Percentiles rank a stretch among this genome's conserved stretches.
phyloP scores from a whole-genome alignment of 2,329 filamentous ascomycete species.

The Fusarium solani-melongenae region DNA sequence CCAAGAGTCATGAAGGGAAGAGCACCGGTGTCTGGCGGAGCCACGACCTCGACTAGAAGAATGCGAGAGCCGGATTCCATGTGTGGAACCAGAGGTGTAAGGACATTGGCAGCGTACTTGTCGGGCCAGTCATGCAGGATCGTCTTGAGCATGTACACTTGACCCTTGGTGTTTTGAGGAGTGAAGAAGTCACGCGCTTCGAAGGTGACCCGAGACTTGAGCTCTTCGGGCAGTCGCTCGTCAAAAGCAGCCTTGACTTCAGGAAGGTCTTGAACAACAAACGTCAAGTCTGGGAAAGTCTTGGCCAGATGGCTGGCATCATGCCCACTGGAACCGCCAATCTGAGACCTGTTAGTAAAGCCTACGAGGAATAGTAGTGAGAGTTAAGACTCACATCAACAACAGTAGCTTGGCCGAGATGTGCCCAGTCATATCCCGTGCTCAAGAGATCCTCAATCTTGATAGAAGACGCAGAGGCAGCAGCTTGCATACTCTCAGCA shows the following conservation, averaged over 20 bases:
- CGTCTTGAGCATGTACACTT: conserved; percentile 63
- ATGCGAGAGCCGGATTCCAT: conserved; percentile 55
- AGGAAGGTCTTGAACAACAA: conserved; percentile 63
- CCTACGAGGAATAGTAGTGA: background rate
- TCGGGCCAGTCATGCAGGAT: conserved; percentile 68
- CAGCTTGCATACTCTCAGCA: conserved; percentile 28
- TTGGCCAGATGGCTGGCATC: conserved; percentile 37
- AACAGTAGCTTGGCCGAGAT: conserved; percentile 38
- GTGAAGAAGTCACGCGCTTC: conserved; percentile 51
- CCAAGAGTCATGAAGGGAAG: conserved; percentile 7
- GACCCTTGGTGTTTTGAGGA: conserved; percentile 51
- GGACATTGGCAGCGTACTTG: conserved; percentile 51
- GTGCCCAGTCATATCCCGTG: conserved; percentile 35
- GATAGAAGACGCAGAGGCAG: background rate
- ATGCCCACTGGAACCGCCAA: conserved; percentile 42
- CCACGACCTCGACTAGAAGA: conserved; percentile 50
- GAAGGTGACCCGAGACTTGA: conserved; percentile 49
- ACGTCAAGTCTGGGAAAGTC: conserved; percentile 43
- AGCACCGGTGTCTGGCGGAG: conserved; percentile 37
- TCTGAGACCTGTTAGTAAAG: conserved; percentile 15
- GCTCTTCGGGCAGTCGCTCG: conserved; percentile 27
- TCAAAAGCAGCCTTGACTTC: conserved; percentile 44
- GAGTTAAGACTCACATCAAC: conserved; percentile 40
- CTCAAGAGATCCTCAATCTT: conserved; percentile 18
- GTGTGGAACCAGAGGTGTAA: conserved; percentile 54